phyloP scores from a whole-genome alignment of 2,329 filamentous ascomycete species.

The Scedosporium aurantiacum region DNA sequence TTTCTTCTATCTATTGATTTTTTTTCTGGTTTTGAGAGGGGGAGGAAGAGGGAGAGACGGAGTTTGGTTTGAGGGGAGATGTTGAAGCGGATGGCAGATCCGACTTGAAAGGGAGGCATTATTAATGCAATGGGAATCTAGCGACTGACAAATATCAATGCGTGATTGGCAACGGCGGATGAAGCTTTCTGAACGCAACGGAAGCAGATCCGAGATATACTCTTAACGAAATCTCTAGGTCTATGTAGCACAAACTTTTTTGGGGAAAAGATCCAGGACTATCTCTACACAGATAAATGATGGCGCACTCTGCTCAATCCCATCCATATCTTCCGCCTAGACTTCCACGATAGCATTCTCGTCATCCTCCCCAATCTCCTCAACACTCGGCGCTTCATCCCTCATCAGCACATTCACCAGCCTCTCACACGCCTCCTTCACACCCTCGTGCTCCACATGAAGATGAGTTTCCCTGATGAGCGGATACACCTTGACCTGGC shows the following conservation, averaged over 20 bases:
- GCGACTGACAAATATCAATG: neutral
- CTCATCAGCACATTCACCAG: conserved; percentile 82
- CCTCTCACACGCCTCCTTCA: conserved; percentile 76
- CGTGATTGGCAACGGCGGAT: neutral
- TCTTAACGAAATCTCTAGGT: too few relatives aligned
- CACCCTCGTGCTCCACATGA: conserved; percentile 64
- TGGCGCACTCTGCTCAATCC: neutral
- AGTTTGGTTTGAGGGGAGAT: neutral
- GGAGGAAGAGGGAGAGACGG: neutral
- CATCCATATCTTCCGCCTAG: conserved; percentile 16
- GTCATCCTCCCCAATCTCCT: conserved; percentile 37
- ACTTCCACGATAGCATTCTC: conserved; percentile 45
- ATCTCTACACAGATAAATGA: neutral
- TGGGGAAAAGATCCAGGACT: too few relatives aligned
- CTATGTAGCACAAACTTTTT: too few relatives aligned
- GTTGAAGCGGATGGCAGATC: neutral
- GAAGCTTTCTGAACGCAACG: neutral
- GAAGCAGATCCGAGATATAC: neutral
- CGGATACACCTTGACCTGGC: conserved; percentile 74
- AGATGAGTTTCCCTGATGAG: conserved; percentile 79
- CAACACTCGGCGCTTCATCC: conserved; percentile 50
- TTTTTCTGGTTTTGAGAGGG: neutral
- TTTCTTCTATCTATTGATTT: neutral
- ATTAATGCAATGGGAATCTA: neutral
- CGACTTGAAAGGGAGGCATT: neutral